These are phyloP conservation scores for Pythium brachiatum DNA, from an alignment of 352 stramenopile species.

Conservation along the genomic window DNA sequence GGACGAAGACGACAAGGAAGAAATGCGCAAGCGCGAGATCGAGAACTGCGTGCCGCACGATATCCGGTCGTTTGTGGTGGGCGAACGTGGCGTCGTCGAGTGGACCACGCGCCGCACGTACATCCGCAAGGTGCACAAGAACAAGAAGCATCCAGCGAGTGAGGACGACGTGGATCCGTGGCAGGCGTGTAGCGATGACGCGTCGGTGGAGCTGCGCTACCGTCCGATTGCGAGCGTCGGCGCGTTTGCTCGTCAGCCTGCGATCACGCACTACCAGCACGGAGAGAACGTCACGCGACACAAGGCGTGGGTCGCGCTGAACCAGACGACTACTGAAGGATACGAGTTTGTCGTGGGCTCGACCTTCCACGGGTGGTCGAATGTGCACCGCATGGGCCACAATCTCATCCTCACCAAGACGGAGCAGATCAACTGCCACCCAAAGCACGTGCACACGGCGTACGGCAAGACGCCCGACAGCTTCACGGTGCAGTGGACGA, in stretches of 20 bases:
- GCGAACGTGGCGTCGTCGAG: constrained; percentile 51
- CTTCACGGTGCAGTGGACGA: constrained; percentile 80
- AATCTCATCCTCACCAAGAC: constrained; percentile 43
- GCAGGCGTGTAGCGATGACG: constrained; percentile 70
- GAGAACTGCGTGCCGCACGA: constrained; percentile 86
- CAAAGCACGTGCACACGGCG: constrained; percentile 82
- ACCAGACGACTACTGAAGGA: constrained; percentile 14
- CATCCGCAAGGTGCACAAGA: constrained; percentile 56
- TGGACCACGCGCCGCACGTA: constrained; percentile 74
- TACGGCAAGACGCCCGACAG: constrained; percentile 57
- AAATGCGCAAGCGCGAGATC: constrained; percentile 77
- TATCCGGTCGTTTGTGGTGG: constrained; percentile 68
- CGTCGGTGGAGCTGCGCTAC: constrained; percentile 55
- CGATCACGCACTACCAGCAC: constrained; percentile 52
- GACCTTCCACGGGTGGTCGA: constrained; percentile 77
- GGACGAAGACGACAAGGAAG: constrained; percentile 45
- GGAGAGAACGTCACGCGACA: constrained; percentile 63
- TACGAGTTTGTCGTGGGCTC: constrained; percentile 81
- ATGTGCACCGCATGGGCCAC: constrained; percentile 50
- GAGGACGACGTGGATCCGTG: constrained; percentile 42
- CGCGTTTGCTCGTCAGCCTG: constrained; percentile 39
- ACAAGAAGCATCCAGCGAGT: constrained; percentile 33
- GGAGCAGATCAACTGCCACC: constrained; percentile 52
- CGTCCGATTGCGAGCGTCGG: constrained; percentile 34
- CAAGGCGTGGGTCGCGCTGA: constrained; percentile 58